phyloP scores from a whole-genome alignment of 331 rosid species.

The Ulmus americana region DNA sequence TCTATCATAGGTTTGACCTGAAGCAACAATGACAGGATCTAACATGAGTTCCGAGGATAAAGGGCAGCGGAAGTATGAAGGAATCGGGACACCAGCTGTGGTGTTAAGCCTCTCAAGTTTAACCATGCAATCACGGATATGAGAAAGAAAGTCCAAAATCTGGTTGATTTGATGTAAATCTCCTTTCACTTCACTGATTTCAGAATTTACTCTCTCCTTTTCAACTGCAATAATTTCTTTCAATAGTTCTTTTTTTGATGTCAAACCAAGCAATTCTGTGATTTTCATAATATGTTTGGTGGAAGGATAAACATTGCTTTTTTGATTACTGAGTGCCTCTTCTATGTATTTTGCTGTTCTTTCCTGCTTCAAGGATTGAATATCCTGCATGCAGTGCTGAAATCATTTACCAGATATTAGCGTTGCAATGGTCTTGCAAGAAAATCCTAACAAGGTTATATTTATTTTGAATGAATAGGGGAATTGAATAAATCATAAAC shows the following conservation, averaged over 20 bases:
- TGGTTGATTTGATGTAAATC: conserved; percentile 45
- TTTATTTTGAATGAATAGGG: neutral
- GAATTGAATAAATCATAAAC: neutral
- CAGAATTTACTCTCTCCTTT: conserved; percentile 60
- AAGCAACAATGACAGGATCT: conserved; percentile 92
- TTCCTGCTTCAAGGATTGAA: conserved; percentile 57
- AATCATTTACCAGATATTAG: conserved; percentile 31
- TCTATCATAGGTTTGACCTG: conserved; percentile 88
- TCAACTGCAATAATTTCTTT: conserved; percentile 77
- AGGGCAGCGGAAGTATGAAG: conserved; percentile 80
- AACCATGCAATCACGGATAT: conserved; percentile 53
- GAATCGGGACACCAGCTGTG: conserved; percentile 49
- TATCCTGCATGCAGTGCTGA: conserved; percentile 60
- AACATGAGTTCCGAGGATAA: conserved; percentile 75
- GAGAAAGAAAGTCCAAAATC: conserved; percentile 58
- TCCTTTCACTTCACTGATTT: conserved; percentile 42
- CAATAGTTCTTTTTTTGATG: conserved; percentile 64
- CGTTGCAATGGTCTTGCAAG: conserved; percentile 9
- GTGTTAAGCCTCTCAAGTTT: conserved; percentile 40
- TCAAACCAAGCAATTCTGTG: conserved; percentile 50
- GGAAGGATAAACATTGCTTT: conserved; percentile 37
- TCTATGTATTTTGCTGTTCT: conserved; percentile 51
- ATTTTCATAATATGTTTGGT: conserved; percentile 50
- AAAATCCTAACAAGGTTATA: neutral
- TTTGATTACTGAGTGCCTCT: conserved; percentile 54